phyloP scores from a whole-genome alignment of 2,329 filamentous ascomycete species.

The Hymenoscyphus fraxineus region DNA sequence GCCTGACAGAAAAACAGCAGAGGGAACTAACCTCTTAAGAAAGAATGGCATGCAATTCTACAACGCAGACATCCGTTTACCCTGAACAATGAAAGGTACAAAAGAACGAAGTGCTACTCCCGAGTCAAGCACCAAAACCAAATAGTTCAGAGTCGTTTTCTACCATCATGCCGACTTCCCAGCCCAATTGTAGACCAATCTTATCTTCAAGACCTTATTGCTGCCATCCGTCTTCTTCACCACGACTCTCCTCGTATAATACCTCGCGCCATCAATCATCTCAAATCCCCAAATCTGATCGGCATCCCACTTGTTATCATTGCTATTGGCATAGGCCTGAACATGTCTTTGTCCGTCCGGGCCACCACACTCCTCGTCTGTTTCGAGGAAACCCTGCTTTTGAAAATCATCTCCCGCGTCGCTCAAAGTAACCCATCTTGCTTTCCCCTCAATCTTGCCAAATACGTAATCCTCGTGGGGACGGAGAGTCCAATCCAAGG shows the following conservation, averaged over 20 bases:
- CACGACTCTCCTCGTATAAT: constrained; percentile 39
- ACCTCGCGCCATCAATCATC: constrained; percentile 38
- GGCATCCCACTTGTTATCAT: constrained; percentile 49
- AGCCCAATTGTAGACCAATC: constrained; percentile 42
- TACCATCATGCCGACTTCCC: constrained; percentile 18
- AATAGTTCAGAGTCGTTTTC: neutral
- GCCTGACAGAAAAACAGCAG: neutral
- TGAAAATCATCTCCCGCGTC: constrained; percentile 40
- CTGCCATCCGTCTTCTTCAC: constrained; percentile 34
- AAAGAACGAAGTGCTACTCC: neutral
- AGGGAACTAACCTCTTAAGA: neutral
- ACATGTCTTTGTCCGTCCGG: constrained; percentile 43
- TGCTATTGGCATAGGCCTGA: constrained; percentile 47
- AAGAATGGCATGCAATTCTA: neutral
- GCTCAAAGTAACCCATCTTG: constrained; percentile 39
- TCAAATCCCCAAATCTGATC: constrained; percentile 50
- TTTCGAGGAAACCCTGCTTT: constrained; percentile 48
- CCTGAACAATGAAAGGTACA: neutral
- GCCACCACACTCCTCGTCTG: constrained; percentile 39
- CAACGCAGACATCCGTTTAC: neutral
- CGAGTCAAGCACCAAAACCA: neutral
- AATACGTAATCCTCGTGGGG: constrained; percentile 60
- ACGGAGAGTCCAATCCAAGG: constrained; percentile 51
- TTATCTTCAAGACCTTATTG: constrained; percentile 37
- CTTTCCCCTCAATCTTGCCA: constrained; percentile 51